phyloP scores from a whole-genome alignment of 2,329 filamentous ascomycete species.

The Pseudocercospora fuligena region DNA sequence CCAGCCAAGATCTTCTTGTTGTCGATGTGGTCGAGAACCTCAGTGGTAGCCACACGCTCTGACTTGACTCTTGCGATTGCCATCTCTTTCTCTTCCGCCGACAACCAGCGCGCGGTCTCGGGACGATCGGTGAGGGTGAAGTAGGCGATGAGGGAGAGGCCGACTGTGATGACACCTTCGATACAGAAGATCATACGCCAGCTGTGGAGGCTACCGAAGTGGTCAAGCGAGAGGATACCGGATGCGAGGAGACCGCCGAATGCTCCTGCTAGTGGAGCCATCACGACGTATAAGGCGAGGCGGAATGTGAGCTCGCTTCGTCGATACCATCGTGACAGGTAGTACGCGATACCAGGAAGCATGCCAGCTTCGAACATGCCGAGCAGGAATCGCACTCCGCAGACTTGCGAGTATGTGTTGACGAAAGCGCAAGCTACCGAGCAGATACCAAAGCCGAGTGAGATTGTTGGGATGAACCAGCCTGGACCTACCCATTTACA shows the following conservation, averaged over 20 bases:
- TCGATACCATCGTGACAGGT: slow-evolving; percentile 74
- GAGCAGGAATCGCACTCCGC: slow-evolving; percentile 64
- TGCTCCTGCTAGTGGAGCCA: slow-evolving; percentile 71
- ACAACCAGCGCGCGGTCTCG: slow-evolving; percentile 69
- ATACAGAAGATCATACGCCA: slow-evolving; percentile 76
- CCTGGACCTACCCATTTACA: slow-evolving; percentile 75
- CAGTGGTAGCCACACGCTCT: slow-evolving; percentile 66
- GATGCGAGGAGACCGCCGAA: slow-evolving; percentile 69
- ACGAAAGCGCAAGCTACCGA: slow-evolving; percentile 72
- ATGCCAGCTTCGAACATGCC: slow-evolving; percentile 73
- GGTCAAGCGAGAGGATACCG: slow-evolving; percentile 65
- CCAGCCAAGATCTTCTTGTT: slow-evolving; percentile 63
- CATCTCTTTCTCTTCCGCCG: slow-evolving; percentile 67
- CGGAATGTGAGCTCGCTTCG: slow-evolving; percentile 70
- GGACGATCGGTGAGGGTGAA: slow-evolving; percentile 71
- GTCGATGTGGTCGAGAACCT: slow-evolving; percentile 68
- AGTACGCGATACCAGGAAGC: slow-evolving; percentile 75
- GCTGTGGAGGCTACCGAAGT: slow-evolving; percentile 59
- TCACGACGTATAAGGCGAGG: slow-evolving; percentile 71
- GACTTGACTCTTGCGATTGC: slow-evolving; percentile 71
- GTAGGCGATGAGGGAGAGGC: slow-evolving; percentile 64
- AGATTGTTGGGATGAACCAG: slow-evolving; percentile 69
- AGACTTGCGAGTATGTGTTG: slow-evolving; percentile 56
- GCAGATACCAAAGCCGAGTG: slow-evolving; percentile 64
- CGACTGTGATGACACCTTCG: slow-evolving; percentile 69